phyloP scores from a whole-genome alignment of 495 filamentous ascomycete species.

The Aspergillus indologenus region DNA sequence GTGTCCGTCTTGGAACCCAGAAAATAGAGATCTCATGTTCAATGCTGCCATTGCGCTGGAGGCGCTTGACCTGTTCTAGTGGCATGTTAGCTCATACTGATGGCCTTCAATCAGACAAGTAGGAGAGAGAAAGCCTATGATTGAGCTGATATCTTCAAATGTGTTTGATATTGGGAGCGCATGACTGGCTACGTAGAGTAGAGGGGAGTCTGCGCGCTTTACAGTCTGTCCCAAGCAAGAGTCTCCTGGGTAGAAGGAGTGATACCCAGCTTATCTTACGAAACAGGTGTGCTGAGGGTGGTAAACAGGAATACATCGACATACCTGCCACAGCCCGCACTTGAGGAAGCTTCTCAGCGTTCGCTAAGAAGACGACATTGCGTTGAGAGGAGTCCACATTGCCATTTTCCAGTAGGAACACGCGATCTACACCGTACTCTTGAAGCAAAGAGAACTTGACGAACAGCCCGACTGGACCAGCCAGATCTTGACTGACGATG shows the following conservation, averaged over 20 bases:
- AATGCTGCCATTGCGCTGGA: conserved; percentile 77
- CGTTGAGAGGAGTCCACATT: conserved; percentile 90
- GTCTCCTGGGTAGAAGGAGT: background rate
- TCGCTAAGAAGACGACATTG: conserved; percentile 89
- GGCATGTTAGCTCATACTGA: conserved; percentile 57
- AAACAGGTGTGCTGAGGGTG: background rate
- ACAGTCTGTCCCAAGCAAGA: conserved; percentile 52
- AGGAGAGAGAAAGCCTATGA: conserved; percentile 41
- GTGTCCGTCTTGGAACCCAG: conserved; percentile 87
- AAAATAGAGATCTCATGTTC: conserved; percentile 95
- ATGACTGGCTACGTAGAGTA: conserved; percentile 64
- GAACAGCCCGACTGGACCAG: conserved; percentile 83
- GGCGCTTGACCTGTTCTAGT: conserved; percentile 84
- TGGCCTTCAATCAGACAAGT: conserved; percentile 41
- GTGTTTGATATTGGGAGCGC: conserved; percentile 59
- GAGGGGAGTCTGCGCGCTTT: conserved; percentile 56
- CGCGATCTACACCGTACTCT: conserved; percentile 94
- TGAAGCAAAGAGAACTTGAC: conserved; percentile 88
- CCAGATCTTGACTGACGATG: conserved; percentile 85
- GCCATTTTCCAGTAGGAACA: conserved; percentile 92
- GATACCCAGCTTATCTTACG: conserved; percentile 4
- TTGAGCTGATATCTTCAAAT: conserved; percentile 36
- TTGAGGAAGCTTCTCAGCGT: conserved; percentile 81
- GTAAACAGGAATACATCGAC: conserved; percentile 32
- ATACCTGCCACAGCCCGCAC: conserved; percentile 85